These are phyloP conservation scores for Aspergillus oerlinghausenensis DNA, from an alignment of 2,329 filamentous ascomycete genomes.

Conservation along the genomic window DNA sequence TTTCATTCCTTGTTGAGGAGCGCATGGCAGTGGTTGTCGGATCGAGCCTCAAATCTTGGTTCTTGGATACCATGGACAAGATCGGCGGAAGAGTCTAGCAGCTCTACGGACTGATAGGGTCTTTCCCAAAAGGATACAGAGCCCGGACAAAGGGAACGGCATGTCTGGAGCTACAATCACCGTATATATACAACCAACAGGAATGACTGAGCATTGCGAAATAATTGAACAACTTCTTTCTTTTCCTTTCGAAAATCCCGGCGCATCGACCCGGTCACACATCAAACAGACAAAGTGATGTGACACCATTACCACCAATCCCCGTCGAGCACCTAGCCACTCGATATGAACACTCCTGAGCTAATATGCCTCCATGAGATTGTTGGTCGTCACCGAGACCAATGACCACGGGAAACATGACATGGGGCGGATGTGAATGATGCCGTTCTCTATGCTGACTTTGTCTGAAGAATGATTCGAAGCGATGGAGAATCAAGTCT, in stretches of 20 bases:
- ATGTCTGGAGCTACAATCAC: not conserved
- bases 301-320: not conserved
- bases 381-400: not conserved
- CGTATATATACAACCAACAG: conserved; percentile 31
- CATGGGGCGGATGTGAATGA: not conserved
- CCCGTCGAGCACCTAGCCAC: not conserved
- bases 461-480: not conserved
- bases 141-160: not conserved
- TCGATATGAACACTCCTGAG: not conserved
- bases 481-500: conserved; percentile 15
- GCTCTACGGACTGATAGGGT: not conserved
- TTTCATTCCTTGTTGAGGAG: not conserved
- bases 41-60: not conserved
- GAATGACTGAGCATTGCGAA: conserved; percentile 9
- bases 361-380: not conserved
- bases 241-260: not conserved
- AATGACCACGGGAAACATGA: not conserved
- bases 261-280: conserved; percentile 11
- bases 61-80: not conserved
- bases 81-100: not conserved
- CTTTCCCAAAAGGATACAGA: not conserved
- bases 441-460: conserved; percentile 4
- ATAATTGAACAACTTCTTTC: conserved; percentile 14
- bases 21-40: too few species aligned
- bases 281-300: not conserved